Evolutionary conservation across 129 eudicot species (phyloP).

Genomic region (Rutidosis leptorrhynchoides): DNA sequence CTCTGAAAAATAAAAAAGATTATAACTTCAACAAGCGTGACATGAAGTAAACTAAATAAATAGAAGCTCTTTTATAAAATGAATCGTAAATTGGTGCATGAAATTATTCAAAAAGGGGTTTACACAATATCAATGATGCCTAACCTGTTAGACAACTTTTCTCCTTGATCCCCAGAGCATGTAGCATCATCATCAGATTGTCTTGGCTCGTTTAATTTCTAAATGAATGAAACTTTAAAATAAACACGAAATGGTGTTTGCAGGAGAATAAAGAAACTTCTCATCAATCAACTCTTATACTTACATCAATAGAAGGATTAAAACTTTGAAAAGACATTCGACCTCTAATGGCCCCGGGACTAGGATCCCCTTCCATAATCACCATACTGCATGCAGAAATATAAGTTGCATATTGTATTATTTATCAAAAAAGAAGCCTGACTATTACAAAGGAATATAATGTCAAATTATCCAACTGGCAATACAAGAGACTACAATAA

Average conservation of each 20-base stretch:
- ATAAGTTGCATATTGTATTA: neutral
- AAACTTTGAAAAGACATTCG: conserved; percentile 89
- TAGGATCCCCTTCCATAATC: conserved; percentile 92
- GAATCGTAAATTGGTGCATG: neutral
- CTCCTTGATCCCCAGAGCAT: conserved; percentile 49
- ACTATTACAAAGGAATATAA: neutral
- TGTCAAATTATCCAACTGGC: neutral
- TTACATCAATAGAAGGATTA: conserved; percentile 89
- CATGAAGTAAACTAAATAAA: neutral
- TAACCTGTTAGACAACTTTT: conserved; percentile 42
- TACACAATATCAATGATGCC: neutral
- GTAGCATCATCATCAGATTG: conserved; percentile 53
- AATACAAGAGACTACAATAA: neutral
- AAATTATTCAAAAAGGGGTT: neutral
- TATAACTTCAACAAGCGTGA: conserved; percentile 1
- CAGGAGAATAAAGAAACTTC: neutral
- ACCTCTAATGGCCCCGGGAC: conserved; percentile 73
- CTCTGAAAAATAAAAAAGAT: conserved; percentile 36
- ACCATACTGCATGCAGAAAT: conserved; percentile 62
- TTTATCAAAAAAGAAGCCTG: neutral
- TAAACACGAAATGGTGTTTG: conserved; percentile 9
- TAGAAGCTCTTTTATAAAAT: neutral
- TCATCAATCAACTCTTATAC: conserved; percentile 35
- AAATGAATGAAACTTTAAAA: conserved; percentile 30
- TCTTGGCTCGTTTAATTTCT: conserved; percentile 60